phyloP scores from a whole-genome alignment of 2,329 filamentous ascomycete genomes.

The Exophiala alcalophila region DNA sequence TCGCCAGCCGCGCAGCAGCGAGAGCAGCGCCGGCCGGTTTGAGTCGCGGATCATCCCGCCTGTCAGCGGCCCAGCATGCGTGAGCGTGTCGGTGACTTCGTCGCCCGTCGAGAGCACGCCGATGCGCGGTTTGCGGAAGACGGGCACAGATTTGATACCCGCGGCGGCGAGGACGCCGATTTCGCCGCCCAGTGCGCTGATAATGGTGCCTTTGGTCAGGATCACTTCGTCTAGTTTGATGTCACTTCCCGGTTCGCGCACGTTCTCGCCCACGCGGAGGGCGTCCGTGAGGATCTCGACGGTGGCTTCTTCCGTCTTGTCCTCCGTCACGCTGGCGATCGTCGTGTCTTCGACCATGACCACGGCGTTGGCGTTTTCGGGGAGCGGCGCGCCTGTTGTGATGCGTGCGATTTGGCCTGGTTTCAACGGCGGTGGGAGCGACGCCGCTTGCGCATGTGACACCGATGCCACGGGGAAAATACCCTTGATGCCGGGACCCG shows the following conservation, averaged over 20 bases:
- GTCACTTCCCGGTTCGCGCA: slow-evolving; percentile 88
- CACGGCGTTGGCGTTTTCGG: slow-evolving; percentile 82
- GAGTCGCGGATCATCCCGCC: slow-evolving; percentile 90
- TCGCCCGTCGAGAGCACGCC: slow-evolving; percentile 93
- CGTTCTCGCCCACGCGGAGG: slow-evolving; percentile 76
- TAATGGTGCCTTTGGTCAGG: slow-evolving; percentile 72
- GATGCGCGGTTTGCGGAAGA: slow-evolving; percentile 74
- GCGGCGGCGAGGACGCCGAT: slow-evolving; percentile 86
- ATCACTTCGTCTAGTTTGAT: slow-evolving; percentile 67
- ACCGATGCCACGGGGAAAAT: slow-evolving; percentile 81
- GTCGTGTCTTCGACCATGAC: slow-evolving; percentile 96
- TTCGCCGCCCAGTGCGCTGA: slow-evolving; percentile 84
- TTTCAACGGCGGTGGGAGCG: slow-evolving; percentile 59
- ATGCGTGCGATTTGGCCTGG: slow-evolving; percentile 81
- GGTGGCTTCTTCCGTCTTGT: slow-evolving; percentile 79
- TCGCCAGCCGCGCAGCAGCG: slow-evolving; percentile 69
- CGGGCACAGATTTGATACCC: slow-evolving; percentile 66
- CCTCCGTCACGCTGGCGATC: slow-evolving; percentile 60
- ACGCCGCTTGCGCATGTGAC: slow-evolving; percentile 76
- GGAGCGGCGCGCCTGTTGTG: slow-evolving; percentile 89
- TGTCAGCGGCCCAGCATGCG: slow-evolving; percentile 56
- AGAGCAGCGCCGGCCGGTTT: slow-evolving; percentile 83
- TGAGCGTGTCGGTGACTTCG: slow-evolving; percentile 77
- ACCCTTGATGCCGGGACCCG: slow-evolving; percentile 60
- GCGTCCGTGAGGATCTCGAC: slow-evolving; percentile 79